Percentiles rank a stretch among this genome's conserved stretches.
Evolutionary conservation across 2,329 filamentous ascomycete genomes (phyloP).

Genomic region (Xylaria sp.): DNA sequence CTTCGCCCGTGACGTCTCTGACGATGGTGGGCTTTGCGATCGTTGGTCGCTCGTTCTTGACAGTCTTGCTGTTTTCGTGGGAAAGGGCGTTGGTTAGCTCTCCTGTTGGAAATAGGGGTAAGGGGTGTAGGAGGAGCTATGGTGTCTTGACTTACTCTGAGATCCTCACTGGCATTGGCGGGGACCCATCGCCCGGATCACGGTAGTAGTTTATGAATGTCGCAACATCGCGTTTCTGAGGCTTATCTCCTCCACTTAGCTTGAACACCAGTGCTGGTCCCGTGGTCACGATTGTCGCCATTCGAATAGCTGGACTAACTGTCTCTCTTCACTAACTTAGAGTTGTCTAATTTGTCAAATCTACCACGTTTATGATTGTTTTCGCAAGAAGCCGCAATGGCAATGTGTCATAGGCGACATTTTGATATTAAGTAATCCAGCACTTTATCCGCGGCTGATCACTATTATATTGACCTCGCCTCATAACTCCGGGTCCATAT

Average conservation of each 20-base stretch:
- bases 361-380: background rate
- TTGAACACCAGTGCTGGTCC: slow-evolving; percentile 20
- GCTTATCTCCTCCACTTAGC: slow-evolving; percentile 17
- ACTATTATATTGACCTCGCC: slow-evolving; percentile 20
- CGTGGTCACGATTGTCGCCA: slow-evolving; percentile 30
- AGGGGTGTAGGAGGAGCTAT: too few relatives aligned
- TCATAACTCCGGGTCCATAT: slow-evolving; percentile 24
- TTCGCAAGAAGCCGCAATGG: background rate
- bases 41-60: slow-evolving; percentile 56
- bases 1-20: slow-evolving; percentile 55
- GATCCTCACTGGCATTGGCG: slow-evolving; percentile 46
- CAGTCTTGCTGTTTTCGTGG: slow-evolving; percentile 42
- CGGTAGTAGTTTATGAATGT: slow-evolving; percentile 48
- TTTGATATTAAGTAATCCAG: background rate
- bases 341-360: background rate
- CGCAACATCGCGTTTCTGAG: slow-evolving; percentile 37
- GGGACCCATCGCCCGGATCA: slow-evolving; percentile 47
- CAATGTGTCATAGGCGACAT: background rate
- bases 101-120: background rate
- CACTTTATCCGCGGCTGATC: slow-evolving; percentile 35
- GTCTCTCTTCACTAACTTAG: background rate
- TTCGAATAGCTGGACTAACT: background rate
- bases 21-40: slow-evolving; percentile 58
- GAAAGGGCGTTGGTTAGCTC: slow-evolving; percentile 19
- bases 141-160: slow-evolving; percentile 42